Evolutionary conservation across 495 filamentous ascomycete species (phyloP), one percentile per base, ranked within the genome.

Genomic region (Penicillium verhagenii): DNA sequence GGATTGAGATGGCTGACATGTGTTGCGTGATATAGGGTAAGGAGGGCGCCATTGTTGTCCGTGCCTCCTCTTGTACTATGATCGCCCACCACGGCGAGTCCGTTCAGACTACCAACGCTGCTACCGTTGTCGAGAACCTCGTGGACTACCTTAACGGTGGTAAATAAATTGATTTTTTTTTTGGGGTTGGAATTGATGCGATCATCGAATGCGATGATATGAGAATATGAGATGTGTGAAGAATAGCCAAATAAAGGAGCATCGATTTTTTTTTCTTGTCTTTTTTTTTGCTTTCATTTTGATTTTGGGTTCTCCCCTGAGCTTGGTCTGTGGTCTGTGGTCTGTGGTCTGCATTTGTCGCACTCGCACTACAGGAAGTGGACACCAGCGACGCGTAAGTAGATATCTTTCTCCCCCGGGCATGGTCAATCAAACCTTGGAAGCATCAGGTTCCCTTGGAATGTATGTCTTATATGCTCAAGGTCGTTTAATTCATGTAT

Each of bases 61-160:
- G 91, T 78, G 92, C 92, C 59, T 84, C 73, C 48, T 87, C 92
- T 73, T 88, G 90, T 63, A 81, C 96, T 67, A 84, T 98, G 65
- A 73, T 98, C 70, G 87, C 82, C 60, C 90, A 96, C 78, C 87
- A 96, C 79, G 79, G 78, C 63, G 91, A 95, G 68, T 69, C 58
- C 35, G 72, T 81, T 38, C 78, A 85, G 63, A 86, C 86, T 23
- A 54, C 67, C 61, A 72, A 72, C 54, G 73, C 72, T 37, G 70
- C 70, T 2, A 65, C 65, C 38, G 66, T 71, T 24, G 63, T 76
- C 16, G 72, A 76, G 67, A 69, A 70, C 53, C 64, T 76, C 19
- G 70, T 67, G 46, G 73, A 76, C 61, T 76, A 74, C 72, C 68
- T 76, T 65, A 73, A 72, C 70, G 65, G 70, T 40, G 56, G 61